phyloP scores from a whole-genome alignment of 257 asterid species.

The Handroanthus guayacan region DNA sequence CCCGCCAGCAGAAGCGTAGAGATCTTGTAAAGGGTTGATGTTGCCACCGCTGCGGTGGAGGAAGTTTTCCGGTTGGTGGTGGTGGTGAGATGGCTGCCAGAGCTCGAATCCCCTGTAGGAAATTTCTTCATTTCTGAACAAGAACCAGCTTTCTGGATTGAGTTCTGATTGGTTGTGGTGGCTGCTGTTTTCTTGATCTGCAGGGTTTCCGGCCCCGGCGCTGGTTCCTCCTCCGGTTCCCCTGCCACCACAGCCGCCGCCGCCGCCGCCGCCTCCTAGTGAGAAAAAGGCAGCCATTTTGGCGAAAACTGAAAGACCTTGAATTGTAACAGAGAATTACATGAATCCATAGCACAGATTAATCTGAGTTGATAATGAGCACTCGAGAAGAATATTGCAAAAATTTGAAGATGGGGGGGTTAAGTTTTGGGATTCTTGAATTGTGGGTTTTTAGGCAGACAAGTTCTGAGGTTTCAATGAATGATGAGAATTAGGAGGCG shows the following conservation, averaged over 20 bases:
- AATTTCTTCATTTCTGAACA: constrained; percentile 54
- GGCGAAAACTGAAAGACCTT: constrained; percentile 32
- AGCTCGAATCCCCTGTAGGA: constrained; percentile 70
- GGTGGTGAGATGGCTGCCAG: constrained; percentile 57
- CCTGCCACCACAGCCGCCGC: constrained; percentile 13
- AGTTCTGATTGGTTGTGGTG: constrained; percentile 42
- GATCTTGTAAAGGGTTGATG: constrained; percentile 57
- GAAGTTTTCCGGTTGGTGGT: constrained; percentile 36
- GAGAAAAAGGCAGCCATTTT: constrained; percentile 79
- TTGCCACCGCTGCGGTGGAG: constrained; percentile 25
- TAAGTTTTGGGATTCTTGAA: constrained; percentile 22
- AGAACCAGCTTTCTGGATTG: constrained; percentile 68
- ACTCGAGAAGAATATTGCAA: constrained; percentile 25
- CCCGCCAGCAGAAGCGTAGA: constrained; percentile 57
- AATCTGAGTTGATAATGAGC: constrained; percentile 41
- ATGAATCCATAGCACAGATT: constrained; percentile 35
- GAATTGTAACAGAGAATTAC: constrained; percentile 17
- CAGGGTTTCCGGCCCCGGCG: constrained; percentile 21
- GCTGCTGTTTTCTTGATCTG: constrained; percentile 36
- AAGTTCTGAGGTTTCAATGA: constrained; percentile 27
- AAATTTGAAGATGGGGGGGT: too few relatives aligned
- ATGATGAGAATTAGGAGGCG: background rate
- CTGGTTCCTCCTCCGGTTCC: background rate
- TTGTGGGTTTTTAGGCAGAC: constrained; percentile 34
- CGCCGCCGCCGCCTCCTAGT: constrained; percentile 53